Percentiles rank a stretch among this genome's conserved stretches.
Evolutionary conservation across 2,329 filamentous ascomycete genomes (phyloP).

Genomic region (Pseudogymnoascus sp.): DNA sequence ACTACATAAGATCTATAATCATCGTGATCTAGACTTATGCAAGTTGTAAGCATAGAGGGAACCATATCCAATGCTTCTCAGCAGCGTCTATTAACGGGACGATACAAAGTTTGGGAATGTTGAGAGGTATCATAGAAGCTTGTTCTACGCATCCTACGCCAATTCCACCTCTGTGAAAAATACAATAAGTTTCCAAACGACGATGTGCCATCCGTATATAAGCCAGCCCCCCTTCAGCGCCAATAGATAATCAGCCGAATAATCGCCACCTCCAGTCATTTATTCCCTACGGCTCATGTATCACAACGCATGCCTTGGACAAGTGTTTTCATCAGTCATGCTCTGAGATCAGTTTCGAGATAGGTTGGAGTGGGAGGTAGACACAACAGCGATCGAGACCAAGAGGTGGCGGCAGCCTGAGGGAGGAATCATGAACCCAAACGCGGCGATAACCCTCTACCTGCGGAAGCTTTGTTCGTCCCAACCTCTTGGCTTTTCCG

Average conservation of each 20-base stretch:
- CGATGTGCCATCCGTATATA: neutral
- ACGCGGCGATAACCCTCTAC: neutral
- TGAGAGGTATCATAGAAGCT: neutral
- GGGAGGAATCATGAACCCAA: neutral
- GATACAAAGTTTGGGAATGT: neutral
- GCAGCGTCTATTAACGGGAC: neutral
- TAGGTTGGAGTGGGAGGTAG: no score
- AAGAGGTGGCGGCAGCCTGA: no score
- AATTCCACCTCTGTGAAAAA: neutral
- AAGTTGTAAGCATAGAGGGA: no score
- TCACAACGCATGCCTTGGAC: no score
- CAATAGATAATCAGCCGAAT: neutral
- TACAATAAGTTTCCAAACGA: neutral
- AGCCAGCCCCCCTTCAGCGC: neutral
- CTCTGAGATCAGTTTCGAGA: no score
- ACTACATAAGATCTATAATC: no score
- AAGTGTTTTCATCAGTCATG: no score
- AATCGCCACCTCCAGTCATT: neutral
- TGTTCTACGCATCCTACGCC: neutral
- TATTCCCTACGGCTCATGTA: neutral
- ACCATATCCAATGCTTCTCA: neutral
- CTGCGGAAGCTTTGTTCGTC: neutral
- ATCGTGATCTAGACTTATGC: no score
- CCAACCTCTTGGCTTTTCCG: neutral
- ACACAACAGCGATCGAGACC: no score